These are phyloP conservation scores for Metschnikowia drakensbergensis DNA, from an alignment of 805 yeast genomes.

Conservation along the genomic window DNA sequence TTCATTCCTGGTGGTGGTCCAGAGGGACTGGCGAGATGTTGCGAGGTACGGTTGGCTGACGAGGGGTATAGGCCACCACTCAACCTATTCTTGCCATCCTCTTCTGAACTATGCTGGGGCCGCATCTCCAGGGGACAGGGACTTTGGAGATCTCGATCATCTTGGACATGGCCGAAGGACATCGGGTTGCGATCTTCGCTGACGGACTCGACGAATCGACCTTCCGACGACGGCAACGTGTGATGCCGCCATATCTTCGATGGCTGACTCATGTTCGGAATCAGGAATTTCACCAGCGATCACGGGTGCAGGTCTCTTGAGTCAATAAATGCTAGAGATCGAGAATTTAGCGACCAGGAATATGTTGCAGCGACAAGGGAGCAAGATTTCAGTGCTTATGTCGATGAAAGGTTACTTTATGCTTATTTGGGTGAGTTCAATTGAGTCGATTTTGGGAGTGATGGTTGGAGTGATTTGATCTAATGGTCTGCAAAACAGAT, in stretches of 20 bases:
- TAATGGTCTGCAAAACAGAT: slow-evolving; percentile 10
- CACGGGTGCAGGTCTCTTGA: too few species aligned
- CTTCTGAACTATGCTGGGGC: neutral
- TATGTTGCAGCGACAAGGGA: too few species aligned
- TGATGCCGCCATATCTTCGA: neutral
- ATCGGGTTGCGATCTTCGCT: too few species aligned
- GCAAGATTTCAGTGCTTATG: too few species aligned
- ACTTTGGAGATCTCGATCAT: too few species aligned
- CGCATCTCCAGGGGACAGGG: neutral
- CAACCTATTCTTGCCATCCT: neutral
- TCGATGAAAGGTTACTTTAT: too few species aligned
- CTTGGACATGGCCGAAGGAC: too few species aligned
- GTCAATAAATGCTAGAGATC: too few species aligned
- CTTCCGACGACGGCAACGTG: neutral
- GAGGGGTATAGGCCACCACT: neutral
- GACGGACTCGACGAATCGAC: too few species aligned
- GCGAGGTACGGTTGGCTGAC: neutral
- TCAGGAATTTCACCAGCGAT: neutral
- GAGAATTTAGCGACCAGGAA: too few species aligned
- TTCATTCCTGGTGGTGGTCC: neutral
- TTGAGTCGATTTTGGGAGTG: neutral
- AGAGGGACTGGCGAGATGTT: neutral
- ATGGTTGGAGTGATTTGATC: neutral
- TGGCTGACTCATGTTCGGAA: neutral
- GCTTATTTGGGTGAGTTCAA: neutral